Percentiles rank a stretch among this genome's conserved stretches.
These are phyloP conservation scores for Leishmania amazonensis DNA, from an alignment of 208 protist species.

Conservation along the genomic window DNA sequence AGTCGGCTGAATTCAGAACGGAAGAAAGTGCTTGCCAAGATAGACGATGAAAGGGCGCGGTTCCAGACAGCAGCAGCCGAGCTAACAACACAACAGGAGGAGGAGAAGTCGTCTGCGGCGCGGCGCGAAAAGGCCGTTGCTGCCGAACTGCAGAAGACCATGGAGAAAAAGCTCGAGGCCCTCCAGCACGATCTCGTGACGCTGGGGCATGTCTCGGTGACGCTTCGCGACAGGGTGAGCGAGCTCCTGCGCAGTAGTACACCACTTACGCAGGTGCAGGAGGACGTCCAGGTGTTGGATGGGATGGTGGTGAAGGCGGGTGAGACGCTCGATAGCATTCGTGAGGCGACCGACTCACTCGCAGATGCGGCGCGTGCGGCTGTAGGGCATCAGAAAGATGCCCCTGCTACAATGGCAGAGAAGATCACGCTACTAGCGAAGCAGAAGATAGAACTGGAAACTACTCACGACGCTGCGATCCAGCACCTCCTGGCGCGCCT, in stretches of 20 bases:
- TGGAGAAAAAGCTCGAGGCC: constrained; percentile 8
- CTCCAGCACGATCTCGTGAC: constrained; percentile 10
- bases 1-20: constrained; percentile 4
- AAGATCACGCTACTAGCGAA: neutral
- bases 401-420: neutral
- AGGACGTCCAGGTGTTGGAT: constrained; percentile 4
- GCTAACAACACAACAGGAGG: constrained; percentile 14
- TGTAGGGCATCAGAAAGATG: neutral
- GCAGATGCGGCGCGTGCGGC: constrained; percentile 7
- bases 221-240: neutral
- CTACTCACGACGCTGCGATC: neutral
- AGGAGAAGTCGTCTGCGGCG: constrained; percentile 7
- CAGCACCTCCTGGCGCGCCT: constrained; percentile 7
- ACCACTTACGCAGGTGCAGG: constrained; percentile 9
- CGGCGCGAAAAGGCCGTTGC: constrained; percentile 6
- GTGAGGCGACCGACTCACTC: constrained; percentile 8
- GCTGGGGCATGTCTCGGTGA: constrained; percentile 6
- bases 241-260: constrained; percentile 2
- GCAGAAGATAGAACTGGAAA: constrained; percentile 4
- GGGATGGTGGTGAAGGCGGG: constrained; percentile 9
- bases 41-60: constrained; percentile 6
- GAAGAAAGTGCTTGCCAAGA: constrained; percentile 1
- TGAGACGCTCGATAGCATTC: constrained; percentile 15
- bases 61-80: constrained; percentile 16
- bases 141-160: constrained; percentile 11